Percentiles rank a stretch among this genome's conserved stretches.
phyloP scores from a whole-genome alignment of 805 yeast species.

The Brettanomyces naardenensis region DNA sequence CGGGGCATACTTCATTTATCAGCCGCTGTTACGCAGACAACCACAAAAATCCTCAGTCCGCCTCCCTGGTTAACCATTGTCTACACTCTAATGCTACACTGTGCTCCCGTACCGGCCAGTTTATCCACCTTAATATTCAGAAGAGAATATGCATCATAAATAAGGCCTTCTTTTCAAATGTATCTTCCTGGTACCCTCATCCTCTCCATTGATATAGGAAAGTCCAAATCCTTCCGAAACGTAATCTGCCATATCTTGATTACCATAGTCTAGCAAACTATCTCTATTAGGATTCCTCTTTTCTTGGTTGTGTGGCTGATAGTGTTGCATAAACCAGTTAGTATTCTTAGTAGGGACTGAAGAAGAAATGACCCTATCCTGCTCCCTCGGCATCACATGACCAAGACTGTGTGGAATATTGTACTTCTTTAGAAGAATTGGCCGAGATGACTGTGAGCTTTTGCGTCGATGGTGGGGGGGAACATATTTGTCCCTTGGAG shows the following conservation, averaged over 20 bases:
- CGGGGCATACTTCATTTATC: too few relatives aligned
- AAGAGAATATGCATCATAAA: neutral
- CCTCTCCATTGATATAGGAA: slow-evolving; percentile 1
- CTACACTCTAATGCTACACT: too few relatives aligned
- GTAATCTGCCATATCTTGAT: slow-evolving; percentile 2
- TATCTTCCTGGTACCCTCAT: neutral
- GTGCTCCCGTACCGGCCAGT: too few relatives aligned
- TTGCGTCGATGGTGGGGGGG: slow-evolving; percentile 48
- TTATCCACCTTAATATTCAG: too few relatives aligned
- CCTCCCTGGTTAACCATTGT: too few relatives aligned
- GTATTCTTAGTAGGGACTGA: slow-evolving; percentile 30
- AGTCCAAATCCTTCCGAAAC: slow-evolving; percentile 4
- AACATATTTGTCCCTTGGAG: slow-evolving; percentile 27
- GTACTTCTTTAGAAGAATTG: slow-evolving; percentile 13
- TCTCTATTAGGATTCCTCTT: neutral
- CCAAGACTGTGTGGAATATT: neutral
- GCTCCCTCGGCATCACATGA: slow-evolving; percentile 8
- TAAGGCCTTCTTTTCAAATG: neutral
- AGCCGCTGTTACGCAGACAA: too few relatives aligned
- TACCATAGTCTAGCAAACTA: slow-evolving; percentile 4
- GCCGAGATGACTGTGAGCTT: slow-evolving; percentile 23
- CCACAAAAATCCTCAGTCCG: too few relatives aligned
- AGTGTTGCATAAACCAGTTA: slow-evolving; percentile 23
- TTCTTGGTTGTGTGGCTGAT: neutral
- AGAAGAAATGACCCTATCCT: slow-evolving; percentile 19